Conservation (phyloP, 345 rosid species). For the Pseudoturritis turrita region DNA sequence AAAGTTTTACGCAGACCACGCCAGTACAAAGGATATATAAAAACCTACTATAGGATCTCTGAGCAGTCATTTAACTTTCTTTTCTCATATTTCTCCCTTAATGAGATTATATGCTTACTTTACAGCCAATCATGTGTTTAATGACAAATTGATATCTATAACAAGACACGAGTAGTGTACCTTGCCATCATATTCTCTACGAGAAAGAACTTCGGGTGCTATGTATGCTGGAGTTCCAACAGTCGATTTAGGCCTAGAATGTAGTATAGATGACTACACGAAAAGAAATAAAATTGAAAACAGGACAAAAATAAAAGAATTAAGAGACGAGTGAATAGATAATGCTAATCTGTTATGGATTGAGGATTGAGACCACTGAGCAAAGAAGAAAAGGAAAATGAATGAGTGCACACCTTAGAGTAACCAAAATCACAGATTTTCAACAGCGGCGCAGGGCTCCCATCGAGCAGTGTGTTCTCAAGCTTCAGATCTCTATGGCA, state of each 20-base stretch:
- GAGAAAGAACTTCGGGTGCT: slow-evolving; percentile 84
- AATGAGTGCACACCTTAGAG: slow-evolving; percentile 48
- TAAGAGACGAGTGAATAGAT: not conserved
- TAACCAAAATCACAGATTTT: slow-evolving; percentile 90
- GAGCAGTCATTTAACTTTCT: not conserved
- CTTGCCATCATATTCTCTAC: slow-evolving; percentile 81
- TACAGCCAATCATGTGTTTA: not conserved
- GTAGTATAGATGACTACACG: slow-evolving; percentile 70
- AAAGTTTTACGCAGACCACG: not conserved
- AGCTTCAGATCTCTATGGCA: slow-evolving; percentile 83
- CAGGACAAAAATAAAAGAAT: not conserved
- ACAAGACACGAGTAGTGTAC: slow-evolving; percentile 28
- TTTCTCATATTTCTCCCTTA: not conserved
- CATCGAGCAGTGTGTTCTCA: slow-evolving; percentile 82
- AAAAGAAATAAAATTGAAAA: not conserved
- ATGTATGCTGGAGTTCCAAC: slow-evolving; percentile 97
- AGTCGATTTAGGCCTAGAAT: slow-evolving; percentile 86
- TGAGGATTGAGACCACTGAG: not conserved
- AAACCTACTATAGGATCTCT: not conserved
- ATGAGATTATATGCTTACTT: not conserved
- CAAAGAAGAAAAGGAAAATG: not conserved
- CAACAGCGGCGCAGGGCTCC: slow-evolving; percentile 82
- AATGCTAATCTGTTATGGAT: slow-evolving; percentile 17
- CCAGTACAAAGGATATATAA: not conserved
- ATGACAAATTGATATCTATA: not conserved